Evolutionary conservation across 2,329 filamentous ascomycete species (phyloP).

Genomic region (Chaetomium strumarium): DNA sequence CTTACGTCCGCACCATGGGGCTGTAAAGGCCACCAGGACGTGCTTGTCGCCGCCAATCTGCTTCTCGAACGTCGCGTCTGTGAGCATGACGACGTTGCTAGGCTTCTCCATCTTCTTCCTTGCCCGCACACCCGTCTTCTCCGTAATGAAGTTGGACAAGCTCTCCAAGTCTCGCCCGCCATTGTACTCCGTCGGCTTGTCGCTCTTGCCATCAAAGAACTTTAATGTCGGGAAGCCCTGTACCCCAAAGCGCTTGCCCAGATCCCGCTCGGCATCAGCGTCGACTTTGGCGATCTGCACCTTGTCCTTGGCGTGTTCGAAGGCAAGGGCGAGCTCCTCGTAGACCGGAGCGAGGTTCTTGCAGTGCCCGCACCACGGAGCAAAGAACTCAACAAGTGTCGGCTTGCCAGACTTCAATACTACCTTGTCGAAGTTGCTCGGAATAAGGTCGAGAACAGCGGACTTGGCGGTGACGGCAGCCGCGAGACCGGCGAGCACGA

Average conservation of each 20-base stretch:
- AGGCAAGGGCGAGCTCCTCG: conserved; percentile 76
- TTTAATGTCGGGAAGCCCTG: conserved; percentile 97
- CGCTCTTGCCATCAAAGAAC: conserved; percentile 94
- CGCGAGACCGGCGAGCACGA: conserved; percentile 51
- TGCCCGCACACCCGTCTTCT: conserved; percentile 80
- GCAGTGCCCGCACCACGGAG: conserved; percentile 99
- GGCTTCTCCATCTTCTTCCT: conserved; percentile 69
- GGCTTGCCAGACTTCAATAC: conserved; percentile 91
- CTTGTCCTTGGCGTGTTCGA: conserved; percentile 63
- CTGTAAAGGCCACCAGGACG: conserved; percentile 93
- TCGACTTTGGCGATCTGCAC: conserved; percentile 94
- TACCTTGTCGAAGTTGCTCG: conserved; percentile 84
- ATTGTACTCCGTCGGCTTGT: conserved; percentile 77
- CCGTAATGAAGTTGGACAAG: conserved; percentile 69
- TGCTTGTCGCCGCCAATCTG: conserved; percentile 79
- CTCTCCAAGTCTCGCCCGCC: conserved; percentile 84
- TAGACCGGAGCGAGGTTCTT: conserved; percentile 93
- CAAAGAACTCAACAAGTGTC: conserved; percentile 95
- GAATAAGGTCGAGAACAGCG: conserved; percentile 82
- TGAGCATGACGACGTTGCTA: conserved; percentile 74
- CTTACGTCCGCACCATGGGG: conserved; percentile 97
- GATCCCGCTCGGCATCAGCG: conserved; percentile 76
- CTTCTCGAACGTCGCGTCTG: conserved; percentile 70
- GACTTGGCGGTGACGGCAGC: conserved; percentile 61
- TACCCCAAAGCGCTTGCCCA: conserved; percentile 82